Base-by-base conservation (phyloP, 345 rosid genomes). In the Streptanthus diversifolius region DNA sequence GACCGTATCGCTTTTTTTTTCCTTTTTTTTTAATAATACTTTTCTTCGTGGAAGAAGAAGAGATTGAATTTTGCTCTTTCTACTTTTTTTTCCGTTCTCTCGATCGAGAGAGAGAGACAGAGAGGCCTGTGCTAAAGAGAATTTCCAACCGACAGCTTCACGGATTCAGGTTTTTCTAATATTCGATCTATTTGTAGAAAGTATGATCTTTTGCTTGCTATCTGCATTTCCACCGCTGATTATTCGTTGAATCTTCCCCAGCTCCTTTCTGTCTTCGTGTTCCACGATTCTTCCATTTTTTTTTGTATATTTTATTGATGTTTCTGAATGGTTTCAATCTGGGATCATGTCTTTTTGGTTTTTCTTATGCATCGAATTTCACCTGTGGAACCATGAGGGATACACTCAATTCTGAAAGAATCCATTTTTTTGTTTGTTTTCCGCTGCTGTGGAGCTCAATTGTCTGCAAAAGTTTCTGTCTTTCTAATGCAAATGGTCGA, bases 31-130 rank as follows among this genome's bases (percentile, higher is more conserved):
- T 44, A 70, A 70, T 10, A 65, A 5, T 41, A 59, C 57, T 43
- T 69, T 51, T 58, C 8, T 65, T 48, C 39, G 21, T 15, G 69
- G 52, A 52, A 41, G 73, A 52, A 41, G 68, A 55, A 54, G 63
- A 24, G 27, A 54, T 63, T 29, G 71, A 55, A 10, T 63, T 68
- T 52, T 61, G 74, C 39, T 51, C 36, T 53, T n/a, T 68, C 32
- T 75, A 60, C 63, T 66, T 75, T 54, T 30, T 35, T 9, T 74
- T 59, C 73, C 73, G 8, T 17, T 67, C 32, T 48, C 68, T 74
- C 35, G 72, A 74, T 66, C 73, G 60, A 74, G 71, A 73, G 64
- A 73, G 64, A 58, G 18, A 55, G 33, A 36, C 64, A 76, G 70
- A 45, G 74, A 63, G 48, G 18, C 29, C 44, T 59, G 33, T 68